Evolutionary conservation across 805 yeast genomes (phyloP).

Genomic region (Yarrowia yakushimensis): DNA sequence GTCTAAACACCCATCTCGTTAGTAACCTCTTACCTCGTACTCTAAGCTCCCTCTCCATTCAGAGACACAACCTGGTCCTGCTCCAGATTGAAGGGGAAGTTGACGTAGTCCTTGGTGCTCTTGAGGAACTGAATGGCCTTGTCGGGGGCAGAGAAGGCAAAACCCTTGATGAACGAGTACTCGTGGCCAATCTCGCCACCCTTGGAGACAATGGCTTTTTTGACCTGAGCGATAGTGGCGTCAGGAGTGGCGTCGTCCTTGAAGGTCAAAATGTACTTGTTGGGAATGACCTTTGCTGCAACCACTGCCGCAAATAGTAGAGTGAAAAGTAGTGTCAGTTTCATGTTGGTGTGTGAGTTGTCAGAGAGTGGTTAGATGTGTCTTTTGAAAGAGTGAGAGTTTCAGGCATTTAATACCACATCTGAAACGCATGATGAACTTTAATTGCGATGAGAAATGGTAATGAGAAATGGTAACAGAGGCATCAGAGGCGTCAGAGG

Average conservation of each 20-base stretch:
- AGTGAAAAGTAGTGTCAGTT: not conserved
- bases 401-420: too few species aligned
- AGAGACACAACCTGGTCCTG: constrained; percentile 13
- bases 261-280: constrained; percentile 19
- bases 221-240: not conserved
- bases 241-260: constrained; percentile 5
- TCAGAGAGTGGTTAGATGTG: too few species aligned
- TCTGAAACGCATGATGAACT: not conserved
- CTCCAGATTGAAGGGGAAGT: constrained; percentile 6
- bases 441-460: too few species aligned
- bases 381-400: too few species aligned
- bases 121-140: not conserved
- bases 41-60: not conserved
- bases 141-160: constrained; percentile 11
- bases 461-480: too few species aligned
- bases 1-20: too few species aligned
- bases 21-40: too few species aligned
- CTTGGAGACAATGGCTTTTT: not conserved
- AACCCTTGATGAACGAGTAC: constrained; percentile 24
- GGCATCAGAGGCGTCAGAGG: too few species aligned
- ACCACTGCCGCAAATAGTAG: not conserved
- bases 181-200: constrained; percentile 17
- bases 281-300: not conserved
- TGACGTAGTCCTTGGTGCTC: not conserved
- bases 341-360: not conserved